Base-by-base conservation (phyloP, 495 filamentous ascomycete genomes). In the Penicillium longicatenatum region DNA sequence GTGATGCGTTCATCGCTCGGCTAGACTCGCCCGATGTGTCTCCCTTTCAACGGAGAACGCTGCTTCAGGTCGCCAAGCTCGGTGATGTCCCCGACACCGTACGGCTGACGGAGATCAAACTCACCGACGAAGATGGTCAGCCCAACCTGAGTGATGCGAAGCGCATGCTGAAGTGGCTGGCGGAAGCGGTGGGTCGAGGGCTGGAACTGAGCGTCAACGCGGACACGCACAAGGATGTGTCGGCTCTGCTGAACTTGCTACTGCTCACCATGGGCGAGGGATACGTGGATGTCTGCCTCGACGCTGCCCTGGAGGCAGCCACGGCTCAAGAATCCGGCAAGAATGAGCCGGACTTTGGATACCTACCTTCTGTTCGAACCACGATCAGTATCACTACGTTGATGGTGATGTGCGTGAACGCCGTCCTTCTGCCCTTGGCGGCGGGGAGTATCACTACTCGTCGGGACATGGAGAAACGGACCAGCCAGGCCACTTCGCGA, bases 91-190 rank as follows among this genome's bases (percentile, higher is more conserved):
- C 73, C 11, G 85, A 88, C 44, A 71, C 76, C 19, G 74, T 77
- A 54, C 78, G 77, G 47, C 75, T 71, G 58, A 74, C 70, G 21
- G 92, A 96, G 37, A 91, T 97, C 63, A 92, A 93, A 68, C 87
- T 97, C 30, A 86, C 87, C 0, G 94, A 98, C 56, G 84, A 90
- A 63, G 92, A 99, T 61, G 95, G 95, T 30, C 75, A 85, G 54
- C 80, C 96, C 5, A 92, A 85, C 58, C 82, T 97, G 14, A 80
- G 86, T n/a, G 89, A 86, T 66, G 88, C 92, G 21, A 98, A 98
- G 72, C 84, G 94, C 48, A 98, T 99, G 92, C 81, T 99, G 31
- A 96, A 89, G 64, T 99, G 95, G 95, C 80, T 99, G 26, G 94
- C 95, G 29, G 95, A 99, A 75, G 92, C 89, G 52, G 93, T 99